A percentile compares a stretch with the other conserved stretches of the same genome.
Evolutionary conservation across 2,329 filamentous ascomycete species (phyloP).

Genomic region (Fusarium globosum): DNA sequence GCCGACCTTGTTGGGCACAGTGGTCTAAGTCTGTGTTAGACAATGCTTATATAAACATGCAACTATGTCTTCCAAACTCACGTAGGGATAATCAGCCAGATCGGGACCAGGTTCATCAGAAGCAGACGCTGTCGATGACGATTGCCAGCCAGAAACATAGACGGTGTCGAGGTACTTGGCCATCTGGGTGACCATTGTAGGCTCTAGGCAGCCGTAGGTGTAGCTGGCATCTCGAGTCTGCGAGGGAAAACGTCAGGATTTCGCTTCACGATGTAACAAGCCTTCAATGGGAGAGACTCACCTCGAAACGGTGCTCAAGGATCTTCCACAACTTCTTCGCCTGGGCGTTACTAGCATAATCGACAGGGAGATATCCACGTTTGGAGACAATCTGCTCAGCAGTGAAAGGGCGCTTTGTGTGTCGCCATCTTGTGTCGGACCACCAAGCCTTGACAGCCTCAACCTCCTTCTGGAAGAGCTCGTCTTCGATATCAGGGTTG

Average conservation of each 20-base stretch:
- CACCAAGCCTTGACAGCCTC: slow-evolving; percentile 94
- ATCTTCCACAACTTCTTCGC: slow-evolving; percentile 96
- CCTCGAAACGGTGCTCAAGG: slow-evolving; percentile 86
- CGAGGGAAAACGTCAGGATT: not conserved
- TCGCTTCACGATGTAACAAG: not conserved
- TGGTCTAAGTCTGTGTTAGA: slow-evolving; percentile 73
- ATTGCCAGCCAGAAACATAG: slow-evolving; percentile 99
- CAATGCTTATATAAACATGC: not conserved
- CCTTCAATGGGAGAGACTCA: slow-evolving; percentile 53
- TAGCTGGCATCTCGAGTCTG: slow-evolving; percentile 87
- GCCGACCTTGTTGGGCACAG: slow-evolving; percentile 96
- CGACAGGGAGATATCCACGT: slow-evolving; percentile 88
- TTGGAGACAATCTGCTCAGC: slow-evolving; percentile 98
- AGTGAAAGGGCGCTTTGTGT: slow-evolving; percentile 92
- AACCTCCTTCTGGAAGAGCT: slow-evolving; percentile 84
- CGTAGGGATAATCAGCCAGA: slow-evolving; percentile 96
- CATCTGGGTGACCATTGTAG: slow-evolving; percentile 99
- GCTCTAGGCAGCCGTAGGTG: slow-evolving; percentile 97
- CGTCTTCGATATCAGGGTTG: slow-evolving; percentile 68
- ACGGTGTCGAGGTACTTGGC: slow-evolving; percentile 98
- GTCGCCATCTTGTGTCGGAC: slow-evolving; percentile 89
- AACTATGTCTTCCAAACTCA: slow-evolving; percentile 55
- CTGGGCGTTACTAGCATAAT: slow-evolving; percentile 89
- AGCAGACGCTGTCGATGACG: slow-evolving; percentile 92
- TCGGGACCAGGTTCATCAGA: slow-evolving; percentile 97